A percentile compares a stretch with the other conserved stretches of the same genome.
Conservation (phyloP, 345 rosid genomes). For the Boechera retrofracta region DNA sequence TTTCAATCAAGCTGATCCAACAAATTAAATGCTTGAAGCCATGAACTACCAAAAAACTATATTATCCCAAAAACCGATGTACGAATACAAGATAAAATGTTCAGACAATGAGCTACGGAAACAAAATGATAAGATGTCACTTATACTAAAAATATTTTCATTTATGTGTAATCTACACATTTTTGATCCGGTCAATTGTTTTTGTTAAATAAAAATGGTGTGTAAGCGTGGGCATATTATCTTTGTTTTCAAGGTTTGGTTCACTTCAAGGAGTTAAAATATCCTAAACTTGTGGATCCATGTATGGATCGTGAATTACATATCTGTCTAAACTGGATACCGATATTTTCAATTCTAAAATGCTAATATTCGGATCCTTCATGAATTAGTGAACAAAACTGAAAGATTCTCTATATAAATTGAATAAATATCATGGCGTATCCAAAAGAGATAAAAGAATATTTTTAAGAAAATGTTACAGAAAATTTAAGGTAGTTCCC, state of each 20-base stretch:
- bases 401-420: neutral
- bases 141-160: no score
- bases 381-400: neutral
- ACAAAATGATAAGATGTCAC: neutral
- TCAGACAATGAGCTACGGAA: neutral
- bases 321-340: no score
- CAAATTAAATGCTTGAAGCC: neutral
- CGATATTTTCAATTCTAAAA: no score
- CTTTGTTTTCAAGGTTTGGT: no score
- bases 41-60: neutral
- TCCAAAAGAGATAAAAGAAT: neutral
- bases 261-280: no score
- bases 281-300: no score
- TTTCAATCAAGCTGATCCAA: neutral
- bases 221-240: no score
- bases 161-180: no score
- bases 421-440: constrained; percentile 1
- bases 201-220: no score
- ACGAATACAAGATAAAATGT: neutral
- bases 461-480: neutral
- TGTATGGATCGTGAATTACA: no score
- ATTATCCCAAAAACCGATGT: neutral
- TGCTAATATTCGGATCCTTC: no score
- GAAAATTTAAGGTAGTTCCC: constrained; percentile 7
- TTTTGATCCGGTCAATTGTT: no score